A percentile compares a stretch with the other conserved stretches of the same genome.
phyloP scores from a whole-genome alignment of 805 yeast species.

The Starmerella ratchasimensis region DNA sequence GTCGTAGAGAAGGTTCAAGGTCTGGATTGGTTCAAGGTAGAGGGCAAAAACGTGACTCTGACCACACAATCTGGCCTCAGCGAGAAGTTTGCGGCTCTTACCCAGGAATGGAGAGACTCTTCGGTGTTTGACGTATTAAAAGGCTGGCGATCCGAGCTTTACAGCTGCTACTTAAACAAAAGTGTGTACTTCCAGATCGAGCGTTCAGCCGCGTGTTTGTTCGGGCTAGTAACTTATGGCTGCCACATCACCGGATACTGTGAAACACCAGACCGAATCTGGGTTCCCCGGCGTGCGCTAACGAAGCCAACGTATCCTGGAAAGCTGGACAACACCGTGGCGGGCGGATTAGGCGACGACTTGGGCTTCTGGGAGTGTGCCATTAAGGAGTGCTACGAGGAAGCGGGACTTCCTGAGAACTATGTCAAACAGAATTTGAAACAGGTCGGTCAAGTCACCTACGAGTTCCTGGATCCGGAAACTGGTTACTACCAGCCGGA shows the following conservation, averaged over 20 bases:
- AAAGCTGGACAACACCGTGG: constrained; percentile 84
- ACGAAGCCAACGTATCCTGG: constrained; percentile 82
- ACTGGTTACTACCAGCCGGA: constrained; percentile 73
- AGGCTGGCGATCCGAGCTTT: constrained; percentile 77
- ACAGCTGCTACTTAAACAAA: constrained; percentile 49
- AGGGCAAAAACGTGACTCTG: constrained; percentile 3
- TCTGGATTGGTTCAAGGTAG: constrained; percentile 7
- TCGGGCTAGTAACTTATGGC: constrained; percentile 86
- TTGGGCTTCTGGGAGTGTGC: constrained; percentile 61
- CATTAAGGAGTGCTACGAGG: constrained; percentile 77
- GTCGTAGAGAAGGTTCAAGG: constrained; percentile 8
- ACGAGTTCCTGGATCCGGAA: constrained; percentile 34
- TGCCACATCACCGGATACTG: constrained; percentile 70
- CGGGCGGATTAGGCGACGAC: constrained; percentile 87
- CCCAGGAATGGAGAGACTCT: constrained; percentile 18
- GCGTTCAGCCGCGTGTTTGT: constrained; percentile 61
- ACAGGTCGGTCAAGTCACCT: constrained; percentile 55
- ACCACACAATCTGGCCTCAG: constrained; percentile 4
- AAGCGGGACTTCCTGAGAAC: constrained; percentile 57
- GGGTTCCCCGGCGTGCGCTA: constrained; percentile 75
- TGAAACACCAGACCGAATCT: constrained; percentile 29
- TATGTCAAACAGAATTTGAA: constrained; percentile 36
- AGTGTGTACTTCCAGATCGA: constrained; percentile 60
- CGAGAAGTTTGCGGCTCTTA: constrained; percentile 14
- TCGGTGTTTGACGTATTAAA: constrained; percentile 21